Percentiles rank a stretch among this genome's conserved stretches.
phyloP scores from a whole-genome alignment of 257 asterid species.

The Buddleja alternifolia region DNA sequence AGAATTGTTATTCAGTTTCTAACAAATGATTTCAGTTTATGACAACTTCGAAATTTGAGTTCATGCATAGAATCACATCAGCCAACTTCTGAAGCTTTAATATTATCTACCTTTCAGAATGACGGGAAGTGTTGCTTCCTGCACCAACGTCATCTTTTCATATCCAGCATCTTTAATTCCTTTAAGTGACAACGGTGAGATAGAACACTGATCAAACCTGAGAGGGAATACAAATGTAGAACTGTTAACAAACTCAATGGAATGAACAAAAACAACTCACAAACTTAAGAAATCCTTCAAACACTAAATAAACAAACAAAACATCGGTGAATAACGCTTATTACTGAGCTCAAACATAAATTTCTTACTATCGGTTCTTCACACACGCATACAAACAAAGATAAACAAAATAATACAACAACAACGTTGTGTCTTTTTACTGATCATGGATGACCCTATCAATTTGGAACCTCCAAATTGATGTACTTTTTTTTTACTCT shows the following conservation, averaged over 20 bases:
- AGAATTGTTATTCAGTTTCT: slow-evolving; percentile 7
- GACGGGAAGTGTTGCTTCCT: slow-evolving; percentile 90
- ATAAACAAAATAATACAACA: not conserved
- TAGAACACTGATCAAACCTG: slow-evolving; percentile 85
- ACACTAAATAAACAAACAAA: not conserved
- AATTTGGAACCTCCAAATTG: slow-evolving; percentile 3
- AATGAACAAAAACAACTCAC: not conserved
- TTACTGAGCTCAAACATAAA: not conserved
- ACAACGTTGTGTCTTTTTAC: not conserved
- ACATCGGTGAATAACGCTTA: not conserved
- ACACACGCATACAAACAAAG: too few species aligned
- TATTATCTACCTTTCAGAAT: slow-evolving; percentile 78
- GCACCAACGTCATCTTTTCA: slow-evolving; percentile 90
- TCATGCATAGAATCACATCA: not conserved
- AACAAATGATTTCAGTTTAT: slow-evolving; percentile 4
- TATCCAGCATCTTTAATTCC: slow-evolving; percentile 91
- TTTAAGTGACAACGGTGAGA: slow-evolving; percentile 79
- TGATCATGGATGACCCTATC: not conserved
- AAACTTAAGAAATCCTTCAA: slow-evolving; percentile 15
- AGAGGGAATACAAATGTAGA: slow-evolving; percentile 5
- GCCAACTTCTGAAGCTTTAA: slow-evolving; percentile 17
- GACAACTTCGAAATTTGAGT: not conserved
- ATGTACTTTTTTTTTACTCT: not conserved
- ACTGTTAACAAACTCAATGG: not conserved
- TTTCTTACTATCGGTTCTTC: not conserved